phyloP scores from a whole-genome alignment of 371 early-diverging fungal genomes.

The Funneliformis caledonium region DNA sequence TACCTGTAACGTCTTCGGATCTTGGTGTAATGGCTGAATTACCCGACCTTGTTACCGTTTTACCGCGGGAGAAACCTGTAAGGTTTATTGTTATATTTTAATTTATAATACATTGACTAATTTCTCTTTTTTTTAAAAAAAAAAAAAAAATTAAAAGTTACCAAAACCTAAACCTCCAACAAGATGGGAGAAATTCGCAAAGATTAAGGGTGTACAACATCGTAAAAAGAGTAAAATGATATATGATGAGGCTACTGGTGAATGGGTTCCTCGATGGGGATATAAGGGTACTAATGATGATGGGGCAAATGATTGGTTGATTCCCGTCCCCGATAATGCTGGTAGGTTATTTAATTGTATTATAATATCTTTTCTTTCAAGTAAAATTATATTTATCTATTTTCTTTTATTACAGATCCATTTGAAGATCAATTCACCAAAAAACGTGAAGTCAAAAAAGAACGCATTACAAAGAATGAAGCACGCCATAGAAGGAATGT shows the following conservation, averaged over 20 bases:
- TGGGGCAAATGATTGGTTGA: slow-evolving; percentile 80
- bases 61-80: slow-evolving; percentile 92
- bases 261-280: slow-evolving; percentile 93
- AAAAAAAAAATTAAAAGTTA: slow-evolving; percentile 43
- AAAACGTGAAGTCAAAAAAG: slow-evolving; percentile 81
- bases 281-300: slow-evolving; percentile 86
- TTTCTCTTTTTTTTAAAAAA: slow-evolving; percentile 12
- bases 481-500: slow-evolving; percentile 83
- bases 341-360: slow-evolving; percentile 41
- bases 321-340: slow-evolving; percentile 83
- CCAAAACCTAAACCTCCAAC: slow-evolving; percentile 90
- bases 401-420: slow-evolving; percentile 58
- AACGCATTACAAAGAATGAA: slow-evolving; percentile 84
- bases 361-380: neutral
- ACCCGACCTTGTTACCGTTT: slow-evolving; percentile 64
- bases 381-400: neutral
- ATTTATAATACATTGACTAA: no score
- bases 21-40: slow-evolving; percentile 83
- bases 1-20: slow-evolving; percentile 70
- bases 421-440: slow-evolving; percentile 86
- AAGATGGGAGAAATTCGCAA: slow-evolving; percentile 99
- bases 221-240: slow-evolving; percentile 83
- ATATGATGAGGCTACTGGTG: slow-evolving; percentile 86
- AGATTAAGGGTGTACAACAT: slow-evolving; percentile 95
- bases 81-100: neutral